Conservation (phyloP, 495 filamentous ascomycete species). For the Bacidia gigantensis region DNA sequence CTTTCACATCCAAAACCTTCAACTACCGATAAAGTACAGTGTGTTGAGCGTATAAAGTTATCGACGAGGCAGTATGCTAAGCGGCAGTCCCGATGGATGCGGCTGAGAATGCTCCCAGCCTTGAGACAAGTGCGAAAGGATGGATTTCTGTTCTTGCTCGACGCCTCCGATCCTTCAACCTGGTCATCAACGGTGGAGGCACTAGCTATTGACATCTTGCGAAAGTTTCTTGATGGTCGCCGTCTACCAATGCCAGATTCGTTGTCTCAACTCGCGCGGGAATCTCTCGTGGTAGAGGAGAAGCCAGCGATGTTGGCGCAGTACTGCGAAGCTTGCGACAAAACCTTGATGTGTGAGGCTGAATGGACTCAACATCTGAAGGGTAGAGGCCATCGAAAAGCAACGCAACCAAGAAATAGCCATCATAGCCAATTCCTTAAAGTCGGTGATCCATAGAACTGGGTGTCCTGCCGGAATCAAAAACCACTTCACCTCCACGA, state of each 20-base stretch:
- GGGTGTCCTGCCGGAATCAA: too few species aligned
- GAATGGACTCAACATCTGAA: conserved; percentile 66
- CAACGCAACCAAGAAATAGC: conserved; percentile 18
- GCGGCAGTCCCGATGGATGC: conserved; percentile 74
- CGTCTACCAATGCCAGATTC: conserved; percentile 45
- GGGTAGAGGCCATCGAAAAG: conserved; percentile 46
- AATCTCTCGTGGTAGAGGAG: conserved; percentile 35
- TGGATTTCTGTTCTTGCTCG: conserved; percentile 54
- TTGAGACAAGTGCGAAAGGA: conserved; percentile 38
- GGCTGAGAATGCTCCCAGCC: conserved; percentile 58
- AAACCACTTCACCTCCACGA: too few species aligned
- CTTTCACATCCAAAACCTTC: conserved; percentile 34
- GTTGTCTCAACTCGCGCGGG: conserved; percentile 44
- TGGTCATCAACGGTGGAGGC: conserved; percentile 48
- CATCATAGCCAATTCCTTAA: conserved; percentile 13
- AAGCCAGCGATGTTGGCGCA: conserved; percentile 30
- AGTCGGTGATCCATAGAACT: background rate
- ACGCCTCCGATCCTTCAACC: conserved; percentile 47
- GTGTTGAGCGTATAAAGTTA: conserved; percentile 49
- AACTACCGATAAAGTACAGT: conserved; percentile 27
- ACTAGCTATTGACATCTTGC: conserved; percentile 48
- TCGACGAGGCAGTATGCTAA: conserved; percentile 81
- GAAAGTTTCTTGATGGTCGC: conserved; percentile 41
- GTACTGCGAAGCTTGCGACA: conserved; percentile 60
- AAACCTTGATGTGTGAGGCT: conserved; percentile 51